Evolutionary conservation across 805 yeast species (phyloP), one percentile per base, ranked within the genome.

Genomic region (Candida ovalis): DNA sequence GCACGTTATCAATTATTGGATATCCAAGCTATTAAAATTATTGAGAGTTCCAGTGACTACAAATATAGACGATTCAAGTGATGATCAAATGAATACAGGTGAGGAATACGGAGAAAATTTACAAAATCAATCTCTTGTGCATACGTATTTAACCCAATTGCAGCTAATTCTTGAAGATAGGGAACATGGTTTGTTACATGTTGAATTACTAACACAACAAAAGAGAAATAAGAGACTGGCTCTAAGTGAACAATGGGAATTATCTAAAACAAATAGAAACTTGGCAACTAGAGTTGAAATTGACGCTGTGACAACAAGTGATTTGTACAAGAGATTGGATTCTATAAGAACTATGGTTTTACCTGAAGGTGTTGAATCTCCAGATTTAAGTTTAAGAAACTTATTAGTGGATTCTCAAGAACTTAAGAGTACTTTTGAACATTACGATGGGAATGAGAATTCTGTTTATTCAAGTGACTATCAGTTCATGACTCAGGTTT

Each of bases 31-130:
- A 81, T 81, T 0, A 70, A 86, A 6, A 67, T 57, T 1, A 49
- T 44, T 28, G 48, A 46, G 8, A 18, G 12, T 28, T 8, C 35
- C n/a, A 45, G 42, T 30, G 17, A 30, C 35, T 15, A 10, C 10
- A 3, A 35, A 32, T 3, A 45, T 51, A 7, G 53, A 47, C 3
- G 63, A 53, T 13, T 40, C 25, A 3, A 23, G 9, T 13, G 21
- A 30, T 13, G 53, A 44, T 2, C 64, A 54, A 25, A 58, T 58
- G 12, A 61, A 58, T 2, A 81, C 83, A 45, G 90, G 91, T 13
- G 86, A 81, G 43, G 97, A 90, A 58, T 94, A 91, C 64, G 82
- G 80, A 12, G 77, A 76, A 4, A 82, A 96, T 0, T 70, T 92
- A 43, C 79, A 80, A 38, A 83, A 78, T 42, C 98, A 92, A 63